Conservation (phyloP, 305 asterid species). For the Coffea humblotiana region DNA sequence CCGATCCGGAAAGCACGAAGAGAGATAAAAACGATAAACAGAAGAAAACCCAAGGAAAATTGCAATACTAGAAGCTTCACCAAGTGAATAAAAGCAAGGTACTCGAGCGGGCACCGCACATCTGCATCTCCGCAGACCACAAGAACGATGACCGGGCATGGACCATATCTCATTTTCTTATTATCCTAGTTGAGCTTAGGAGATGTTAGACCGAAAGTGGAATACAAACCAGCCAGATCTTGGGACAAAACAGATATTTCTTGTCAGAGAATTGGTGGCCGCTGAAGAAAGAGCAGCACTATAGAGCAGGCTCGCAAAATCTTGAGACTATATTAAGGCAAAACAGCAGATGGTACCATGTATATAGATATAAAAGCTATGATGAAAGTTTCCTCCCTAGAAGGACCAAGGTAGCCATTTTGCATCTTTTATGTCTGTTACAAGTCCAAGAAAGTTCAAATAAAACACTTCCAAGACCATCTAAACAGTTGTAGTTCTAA, state of each 20-base stretch:
- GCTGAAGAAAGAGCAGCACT: not conserved
- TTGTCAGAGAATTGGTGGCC: conserved; percentile 1
- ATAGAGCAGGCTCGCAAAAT: not conserved
- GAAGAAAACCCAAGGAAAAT: not conserved
- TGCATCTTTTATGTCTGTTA: conserved; percentile 11
- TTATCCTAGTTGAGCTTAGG: not conserved
- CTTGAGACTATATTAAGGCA: not conserved
- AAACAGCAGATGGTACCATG: not conserved
- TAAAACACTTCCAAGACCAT: conserved; percentile 15
- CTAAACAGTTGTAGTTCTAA: not conserved
- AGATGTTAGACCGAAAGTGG: not conserved
- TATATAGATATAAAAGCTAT: conserved; percentile 8
- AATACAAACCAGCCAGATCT: not conserved
- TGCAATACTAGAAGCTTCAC: not conserved
- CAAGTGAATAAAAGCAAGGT: not conserved
- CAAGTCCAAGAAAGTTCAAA: conserved; percentile 12
- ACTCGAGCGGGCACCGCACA: not conserved
- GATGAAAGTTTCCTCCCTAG: conserved; percentile 4
- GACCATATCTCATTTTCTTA: not conserved
- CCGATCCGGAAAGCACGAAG: too few relatives aligned
- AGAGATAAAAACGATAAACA: too few relatives aligned
- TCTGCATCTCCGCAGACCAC: not conserved
- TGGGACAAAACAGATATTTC: not conserved
- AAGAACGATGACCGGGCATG: not conserved
- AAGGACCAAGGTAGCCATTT: not conserved